Evolutionary conservation across 306 rosid genomes (phyloP).

Genomic region (Bauhinia variegata): DNA sequence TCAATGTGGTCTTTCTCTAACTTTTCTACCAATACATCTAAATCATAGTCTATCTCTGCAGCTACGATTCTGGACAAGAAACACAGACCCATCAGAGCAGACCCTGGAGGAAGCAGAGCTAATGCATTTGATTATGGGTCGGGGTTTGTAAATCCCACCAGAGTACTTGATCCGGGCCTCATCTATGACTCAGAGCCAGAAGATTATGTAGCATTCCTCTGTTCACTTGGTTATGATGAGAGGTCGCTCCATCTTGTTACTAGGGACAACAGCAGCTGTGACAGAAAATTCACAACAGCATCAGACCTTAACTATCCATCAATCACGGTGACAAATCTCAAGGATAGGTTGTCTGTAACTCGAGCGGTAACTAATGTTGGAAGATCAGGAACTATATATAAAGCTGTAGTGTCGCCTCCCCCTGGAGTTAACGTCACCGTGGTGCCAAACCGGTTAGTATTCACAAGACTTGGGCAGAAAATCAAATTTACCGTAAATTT

Average conservation of each 20-base stretch:
- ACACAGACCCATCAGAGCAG: slow-evolving; percentile 54
- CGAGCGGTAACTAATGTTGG: slow-evolving; percentile 77
- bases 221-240: slow-evolving; percentile 72
- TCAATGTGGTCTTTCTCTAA: not conserved
- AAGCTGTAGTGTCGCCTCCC: slow-evolving; percentile 57
- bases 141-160: slow-evolving; percentile 73
- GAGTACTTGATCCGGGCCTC: slow-evolving; percentile 75
- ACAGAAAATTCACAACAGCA: slow-evolving; percentile 51
- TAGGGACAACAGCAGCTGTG: slow-evolving; percentile 68
- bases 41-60: slow-evolving; percentile 30
- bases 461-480: slow-evolving; percentile 60
- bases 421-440: slow-evolving; percentile 70
- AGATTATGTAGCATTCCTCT: slow-evolving; percentile 65
- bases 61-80: slow-evolving; percentile 72
- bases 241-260: slow-evolving; percentile 64
- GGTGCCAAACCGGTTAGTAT: slow-evolving; percentile 56
- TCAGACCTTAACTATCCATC: slow-evolving; percentile 76
- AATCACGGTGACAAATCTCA: slow-evolving; percentile 66
- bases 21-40: too few relatives aligned
- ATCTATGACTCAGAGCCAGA: slow-evolving; percentile 58
- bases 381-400: slow-evolving; percentile 54
- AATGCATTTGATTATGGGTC: slow-evolving; percentile 80
- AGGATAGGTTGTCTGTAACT: slow-evolving; percentile 53
- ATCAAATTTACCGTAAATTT: slow-evolving; percentile 61
- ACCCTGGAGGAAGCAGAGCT: slow-evolving; percentile 65